phyloP scores from a whole-genome alignment of 805 yeast genomes.

The Candida qinlingensis region DNA sequence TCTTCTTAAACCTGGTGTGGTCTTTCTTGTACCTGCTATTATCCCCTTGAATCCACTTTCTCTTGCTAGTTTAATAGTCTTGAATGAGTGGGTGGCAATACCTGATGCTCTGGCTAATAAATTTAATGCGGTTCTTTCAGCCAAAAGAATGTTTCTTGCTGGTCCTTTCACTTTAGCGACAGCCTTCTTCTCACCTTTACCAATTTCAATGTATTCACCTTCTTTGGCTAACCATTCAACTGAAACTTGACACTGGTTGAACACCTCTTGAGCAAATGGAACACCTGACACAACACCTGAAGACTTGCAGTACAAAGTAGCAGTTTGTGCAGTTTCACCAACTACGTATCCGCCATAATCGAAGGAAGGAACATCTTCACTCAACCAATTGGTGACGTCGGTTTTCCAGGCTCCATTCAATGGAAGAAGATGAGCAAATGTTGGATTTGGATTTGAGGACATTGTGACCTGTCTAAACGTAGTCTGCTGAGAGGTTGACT shows the following conservation, averaged over 20 bases:
- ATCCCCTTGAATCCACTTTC: slow-evolving; percentile 69
- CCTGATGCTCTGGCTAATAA: slow-evolving; percentile 81
- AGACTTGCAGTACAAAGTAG: slow-evolving; percentile 76
- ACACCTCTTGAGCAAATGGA: slow-evolving; percentile 86
- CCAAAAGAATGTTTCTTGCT: slow-evolving; percentile 69
- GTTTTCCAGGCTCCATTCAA: slow-evolving; percentile 76
- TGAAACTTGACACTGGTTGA: slow-evolving; percentile 61
- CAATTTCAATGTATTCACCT: slow-evolving; percentile 52
- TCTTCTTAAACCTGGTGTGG: slow-evolving; percentile 91
- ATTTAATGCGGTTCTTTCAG: slow-evolving; percentile 85
- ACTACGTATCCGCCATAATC: slow-evolving; percentile 95
- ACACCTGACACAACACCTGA: slow-evolving; percentile 78
- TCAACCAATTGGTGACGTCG: slow-evolving; percentile 67
- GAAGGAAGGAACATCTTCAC: slow-evolving; percentile 89
- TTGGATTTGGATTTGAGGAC: slow-evolving; percentile 13
- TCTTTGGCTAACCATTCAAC: slow-evolving; percentile 74
- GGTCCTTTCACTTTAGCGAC: slow-evolving; percentile 81
- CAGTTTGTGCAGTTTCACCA: slow-evolving; percentile 67
- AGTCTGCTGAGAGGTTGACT: neutral
- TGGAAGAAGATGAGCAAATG: slow-evolving; percentile 57
- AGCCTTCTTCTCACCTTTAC: slow-evolving; percentile 44
- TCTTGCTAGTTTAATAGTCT: slow-evolving; percentile 56
- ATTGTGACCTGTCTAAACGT: neutral
- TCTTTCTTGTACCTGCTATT: slow-evolving; percentile 94
- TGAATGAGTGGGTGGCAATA: slow-evolving; percentile 68